A percentile compares a stretch with the other conserved stretches of the same genome.
phyloP scores from a whole-genome alignment of 768 basidiomycete species.

The Exidia glandulosa region DNA sequence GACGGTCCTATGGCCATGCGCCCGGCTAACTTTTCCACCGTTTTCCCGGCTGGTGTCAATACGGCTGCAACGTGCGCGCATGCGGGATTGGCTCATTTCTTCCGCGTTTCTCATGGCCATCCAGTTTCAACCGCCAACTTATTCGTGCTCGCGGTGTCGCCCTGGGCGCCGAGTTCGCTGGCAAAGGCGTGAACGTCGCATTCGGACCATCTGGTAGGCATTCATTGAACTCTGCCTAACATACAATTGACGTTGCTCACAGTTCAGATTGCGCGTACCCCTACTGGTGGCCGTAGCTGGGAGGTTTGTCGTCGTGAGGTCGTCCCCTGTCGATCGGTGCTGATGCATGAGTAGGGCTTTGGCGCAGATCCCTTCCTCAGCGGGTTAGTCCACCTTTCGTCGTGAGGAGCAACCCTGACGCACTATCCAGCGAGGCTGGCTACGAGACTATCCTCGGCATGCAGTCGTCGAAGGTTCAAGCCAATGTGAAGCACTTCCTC shows the following conservation, averaged over 20 bases:
- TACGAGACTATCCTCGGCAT: slow-evolving; percentile 13
- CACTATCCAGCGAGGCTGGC: slow-evolving; percentile 9
- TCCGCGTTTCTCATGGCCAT: neutral
- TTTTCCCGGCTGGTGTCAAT: slow-evolving; percentile 13
- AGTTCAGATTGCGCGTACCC: slow-evolving; percentile 7
- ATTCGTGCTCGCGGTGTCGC: slow-evolving; percentile 25
- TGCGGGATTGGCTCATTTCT: neutral
- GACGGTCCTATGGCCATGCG: slow-evolving; percentile 7
- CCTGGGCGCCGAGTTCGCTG: slow-evolving; percentile 26
- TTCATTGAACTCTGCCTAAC: neutral
- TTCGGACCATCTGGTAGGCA: slow-evolving; percentile 1
- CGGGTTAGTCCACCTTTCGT: neutral
- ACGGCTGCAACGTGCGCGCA: slow-evolving; percentile 12
- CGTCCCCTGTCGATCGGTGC: neutral
- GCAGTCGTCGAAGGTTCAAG: slow-evolving; percentile 13
- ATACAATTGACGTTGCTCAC: neutral
- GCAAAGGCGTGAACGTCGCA: slow-evolving; percentile 24
- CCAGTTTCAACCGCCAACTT: slow-evolving; percentile 14
- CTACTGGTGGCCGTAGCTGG: slow-evolving; percentile 12
- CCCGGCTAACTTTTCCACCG: slow-evolving; percentile 2
- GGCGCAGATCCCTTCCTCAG: slow-evolving; percentile 13
- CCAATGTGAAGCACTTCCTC: slow-evolving; percentile 14
- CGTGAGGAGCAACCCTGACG: neutral
- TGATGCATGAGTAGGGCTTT: slow-evolving; percentile 3
- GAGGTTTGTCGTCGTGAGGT: slow-evolving; percentile 1